Evolutionary conservation across 805 yeast genomes (phyloP).

Genomic region (Priceomyces carsonii): DNA sequence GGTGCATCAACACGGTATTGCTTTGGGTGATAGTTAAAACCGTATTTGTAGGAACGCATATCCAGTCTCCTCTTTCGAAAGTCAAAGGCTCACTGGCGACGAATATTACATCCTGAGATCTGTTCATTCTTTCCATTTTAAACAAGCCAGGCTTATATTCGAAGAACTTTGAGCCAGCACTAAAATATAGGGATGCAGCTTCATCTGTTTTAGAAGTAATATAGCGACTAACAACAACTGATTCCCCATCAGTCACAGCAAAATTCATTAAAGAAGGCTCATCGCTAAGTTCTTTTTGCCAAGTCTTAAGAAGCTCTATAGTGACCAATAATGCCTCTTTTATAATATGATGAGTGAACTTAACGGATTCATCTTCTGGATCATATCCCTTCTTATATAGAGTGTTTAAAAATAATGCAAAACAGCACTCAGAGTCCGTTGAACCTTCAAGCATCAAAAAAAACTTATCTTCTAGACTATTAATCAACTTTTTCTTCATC

Average conservation of each 20-base stretch:
- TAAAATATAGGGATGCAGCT: conserved; percentile 94
- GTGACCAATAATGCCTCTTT: conserved; percentile 72
- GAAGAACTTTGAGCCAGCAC: conserved; percentile 87
- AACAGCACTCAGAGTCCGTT: conserved; percentile 94
- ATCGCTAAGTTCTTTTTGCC: conserved; percentile 66
- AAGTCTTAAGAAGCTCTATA: conserved; percentile 70
- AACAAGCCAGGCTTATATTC: conserved; percentile 92
- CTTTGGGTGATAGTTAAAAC: conserved; percentile 69
- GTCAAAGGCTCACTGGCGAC: conserved; percentile 97
- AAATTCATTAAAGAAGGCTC: conserved; percentile 85
- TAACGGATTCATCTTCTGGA: conserved; percentile 42
- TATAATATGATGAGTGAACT: conserved; percentile 54
- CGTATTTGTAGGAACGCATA: conserved; percentile 93
- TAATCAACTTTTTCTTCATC: conserved; percentile 72
- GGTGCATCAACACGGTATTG: conserved; percentile 88
- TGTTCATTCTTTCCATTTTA: conserved; percentile 88
- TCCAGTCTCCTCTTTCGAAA: conserved; percentile 97
- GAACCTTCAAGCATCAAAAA: conserved; percentile 85
- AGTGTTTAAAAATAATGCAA: conserved; percentile 83
- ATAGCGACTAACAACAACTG: conserved; percentile 84
- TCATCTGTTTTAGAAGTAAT: conserved; percentile 88
- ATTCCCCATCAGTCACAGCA: conserved; percentile 91
- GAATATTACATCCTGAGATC: conserved; percentile 94
- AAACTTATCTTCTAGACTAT: conserved; percentile 76
- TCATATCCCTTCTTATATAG: conserved; percentile 74